A percentile compares a stretch with the other conserved stretches of the same genome.
These are phyloP conservation scores for Vitis hybrid DNA, from an alignment of 177 flowering plant genomes.

Conservation along the genomic window DNA sequence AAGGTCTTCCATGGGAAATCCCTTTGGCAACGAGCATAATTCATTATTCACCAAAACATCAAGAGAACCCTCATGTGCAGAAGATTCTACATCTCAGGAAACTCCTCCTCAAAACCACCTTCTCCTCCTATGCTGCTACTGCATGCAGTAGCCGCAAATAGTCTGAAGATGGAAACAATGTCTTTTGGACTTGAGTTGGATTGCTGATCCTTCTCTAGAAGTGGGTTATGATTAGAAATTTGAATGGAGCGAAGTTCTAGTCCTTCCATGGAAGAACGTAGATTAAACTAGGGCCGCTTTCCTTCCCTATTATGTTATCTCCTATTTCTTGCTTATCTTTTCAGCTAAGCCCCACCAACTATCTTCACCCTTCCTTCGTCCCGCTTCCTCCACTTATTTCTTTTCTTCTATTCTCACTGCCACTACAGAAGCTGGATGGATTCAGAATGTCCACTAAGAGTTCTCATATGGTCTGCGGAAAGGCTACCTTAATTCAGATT, in stretches of 20 bases:
- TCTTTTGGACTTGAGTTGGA: constrained; percentile 10
- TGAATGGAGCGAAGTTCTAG: constrained; percentile 21
- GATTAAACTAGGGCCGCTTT: background rate
- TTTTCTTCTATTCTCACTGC: too few species aligned
- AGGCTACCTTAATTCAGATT: too few species aligned
- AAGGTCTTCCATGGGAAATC: constrained; percentile 7
- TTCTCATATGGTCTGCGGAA: too few species aligned
- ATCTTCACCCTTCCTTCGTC: too few species aligned
- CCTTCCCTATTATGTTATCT: too few species aligned
- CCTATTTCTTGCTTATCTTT: too few species aligned
- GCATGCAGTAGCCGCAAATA: constrained; percentile 58
- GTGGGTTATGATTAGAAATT: constrained; percentile 3
- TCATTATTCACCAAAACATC: constrained; percentile 9
- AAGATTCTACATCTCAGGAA: constrained; percentile 12
- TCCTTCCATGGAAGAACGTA: constrained; percentile 23
- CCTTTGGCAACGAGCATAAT: constrained; percentile 11
- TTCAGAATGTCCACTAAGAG: too few species aligned
- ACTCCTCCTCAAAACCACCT: constrained; percentile 9
- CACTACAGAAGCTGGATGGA: too few species aligned
- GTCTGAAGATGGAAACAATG: constrained; percentile 32
- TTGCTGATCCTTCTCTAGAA: constrained; percentile 10
- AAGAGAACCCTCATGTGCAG: constrained; percentile 6
- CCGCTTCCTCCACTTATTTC: too few species aligned
- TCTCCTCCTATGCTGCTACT: constrained; percentile 15
- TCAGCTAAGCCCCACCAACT: too few species aligned